Conservation (phyloP, 352 stramenopile genomes). For the Blastocystis sp. region DNA sequence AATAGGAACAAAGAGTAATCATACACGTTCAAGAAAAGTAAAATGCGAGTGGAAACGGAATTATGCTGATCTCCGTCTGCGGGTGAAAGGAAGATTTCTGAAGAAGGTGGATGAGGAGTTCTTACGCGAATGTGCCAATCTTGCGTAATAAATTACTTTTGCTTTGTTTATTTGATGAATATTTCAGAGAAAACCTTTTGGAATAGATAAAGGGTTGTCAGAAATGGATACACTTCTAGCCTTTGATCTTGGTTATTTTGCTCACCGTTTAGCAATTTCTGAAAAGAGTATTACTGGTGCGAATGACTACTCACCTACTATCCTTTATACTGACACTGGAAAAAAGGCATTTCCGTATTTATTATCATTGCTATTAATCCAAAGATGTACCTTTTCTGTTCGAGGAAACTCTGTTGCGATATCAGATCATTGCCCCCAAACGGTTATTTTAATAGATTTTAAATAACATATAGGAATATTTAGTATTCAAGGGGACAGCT, state of each 20-base stretch:
- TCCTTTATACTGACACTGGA: not conserved
- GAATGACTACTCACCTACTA: not conserved
- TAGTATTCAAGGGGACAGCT: not conserved
- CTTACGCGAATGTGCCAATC: slow-evolving; percentile 14
- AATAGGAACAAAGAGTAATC: not conserved
- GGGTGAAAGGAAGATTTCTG: slow-evolving; percentile 32
- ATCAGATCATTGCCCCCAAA: not conserved
- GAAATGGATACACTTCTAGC: slow-evolving; percentile 14
- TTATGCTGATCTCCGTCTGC: not conserved
- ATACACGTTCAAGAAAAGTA: not conserved
- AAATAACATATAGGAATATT: not conserved
- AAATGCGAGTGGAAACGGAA: not conserved
- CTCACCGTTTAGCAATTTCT: not conserved
- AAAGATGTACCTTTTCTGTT: not conserved
- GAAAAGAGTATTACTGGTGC: not conserved
- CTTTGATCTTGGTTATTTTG: slow-evolving; percentile 7
- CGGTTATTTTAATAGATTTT: not conserved
- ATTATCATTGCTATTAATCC: not conserved
- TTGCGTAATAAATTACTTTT: not conserved
- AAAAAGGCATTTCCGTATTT: not conserved
- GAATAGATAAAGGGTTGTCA: slow-evolving; percentile 7
- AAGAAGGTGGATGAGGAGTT: not conserved
- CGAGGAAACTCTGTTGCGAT: not conserved
- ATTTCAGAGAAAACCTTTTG: not conserved
- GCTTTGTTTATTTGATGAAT: no score